phyloP scores from a whole-genome alignment of 345 rosid species.

The Populus tremula region DNA sequence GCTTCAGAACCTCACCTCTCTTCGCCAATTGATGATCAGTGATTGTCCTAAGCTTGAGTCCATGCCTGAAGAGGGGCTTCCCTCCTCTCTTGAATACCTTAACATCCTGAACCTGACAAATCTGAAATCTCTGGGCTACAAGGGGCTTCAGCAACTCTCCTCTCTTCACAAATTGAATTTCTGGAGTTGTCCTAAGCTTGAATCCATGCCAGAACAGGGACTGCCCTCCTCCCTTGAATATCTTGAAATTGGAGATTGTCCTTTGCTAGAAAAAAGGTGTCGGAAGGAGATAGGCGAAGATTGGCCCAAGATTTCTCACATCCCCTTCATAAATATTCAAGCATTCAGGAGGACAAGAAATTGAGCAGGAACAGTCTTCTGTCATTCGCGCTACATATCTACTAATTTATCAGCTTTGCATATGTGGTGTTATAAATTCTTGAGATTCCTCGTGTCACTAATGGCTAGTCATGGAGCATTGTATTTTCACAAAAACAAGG shows the following conservation, averaged over 20 bases:
- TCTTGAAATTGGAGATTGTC: neutral
- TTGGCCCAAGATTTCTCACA: slow-evolving; percentile 7
- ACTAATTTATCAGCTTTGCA: neutral
- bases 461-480: neutral
- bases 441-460: too few relatives aligned
- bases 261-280: neutral
- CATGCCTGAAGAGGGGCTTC: neutral
- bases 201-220: neutral
- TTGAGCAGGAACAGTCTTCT: too few relatives aligned
- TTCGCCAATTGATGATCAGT: neutral
- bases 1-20: slow-evolving; percentile 3
- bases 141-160: neutral
- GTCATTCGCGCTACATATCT: too few relatives aligned
- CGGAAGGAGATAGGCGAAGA: neutral
- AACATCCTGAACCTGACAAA: neutral
- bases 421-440: neutral
- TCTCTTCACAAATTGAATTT: neutral
- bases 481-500: neutral
- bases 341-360: too few relatives aligned
- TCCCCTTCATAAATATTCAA: neutral
- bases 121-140: too few relatives aligned
- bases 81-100: neutral
- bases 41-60: slow-evolving; percentile 8
- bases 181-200: neutral
- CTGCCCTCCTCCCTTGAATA: neutral